These are phyloP conservation scores for Melanogaster broomeanus DNA, from an alignment of 768 basidiomycete genomes.

Conservation along the genomic window DNA sequence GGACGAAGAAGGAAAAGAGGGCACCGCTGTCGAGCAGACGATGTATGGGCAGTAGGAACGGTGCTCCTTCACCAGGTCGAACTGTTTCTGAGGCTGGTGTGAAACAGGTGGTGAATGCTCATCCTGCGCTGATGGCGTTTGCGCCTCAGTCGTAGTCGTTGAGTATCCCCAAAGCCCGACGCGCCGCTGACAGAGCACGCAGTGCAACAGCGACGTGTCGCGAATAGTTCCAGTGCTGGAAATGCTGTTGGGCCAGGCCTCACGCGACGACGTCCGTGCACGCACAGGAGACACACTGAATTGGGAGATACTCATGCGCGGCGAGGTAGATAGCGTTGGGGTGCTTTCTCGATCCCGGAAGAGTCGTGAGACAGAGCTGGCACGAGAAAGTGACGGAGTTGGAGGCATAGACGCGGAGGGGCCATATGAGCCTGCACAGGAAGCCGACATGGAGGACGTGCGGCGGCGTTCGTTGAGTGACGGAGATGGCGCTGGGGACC, in stretches of 20 bases:
- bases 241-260: neutral
- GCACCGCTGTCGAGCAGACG: constrained; percentile 65
- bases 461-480: constrained; percentile 11
- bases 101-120: constrained; percentile 21
- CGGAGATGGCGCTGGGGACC: constrained; percentile 39
- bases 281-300: constrained; percentile 16
- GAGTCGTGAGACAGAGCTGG: constrained; percentile 31
- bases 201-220: constrained; percentile 60
- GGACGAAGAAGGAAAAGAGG: constrained; percentile 45
- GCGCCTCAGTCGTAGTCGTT: constrained; percentile 27
- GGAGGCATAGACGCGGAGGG: constrained; percentile 32
- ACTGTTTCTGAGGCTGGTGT: constrained; percentile 42
- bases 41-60: constrained; percentile 87
- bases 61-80: constrained; percentile 81
- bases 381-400: constrained; percentile 33
- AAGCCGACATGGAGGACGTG: constrained; percentile 19
- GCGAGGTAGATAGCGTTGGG: constrained; percentile 22
- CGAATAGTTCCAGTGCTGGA: constrained; percentile 15
- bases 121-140: constrained; percentile 5
- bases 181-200: constrained; percentile 73
- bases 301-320: constrained; percentile 21
- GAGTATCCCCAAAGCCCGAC: constrained; percentile 78
- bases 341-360: constrained; percentile 19
- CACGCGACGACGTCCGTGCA: constrained; percentile 2
- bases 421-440: constrained; percentile 26